Conservation (phyloP, 2,329 filamentous ascomycete species). For the Clarireedia monteithiana region DNA sequence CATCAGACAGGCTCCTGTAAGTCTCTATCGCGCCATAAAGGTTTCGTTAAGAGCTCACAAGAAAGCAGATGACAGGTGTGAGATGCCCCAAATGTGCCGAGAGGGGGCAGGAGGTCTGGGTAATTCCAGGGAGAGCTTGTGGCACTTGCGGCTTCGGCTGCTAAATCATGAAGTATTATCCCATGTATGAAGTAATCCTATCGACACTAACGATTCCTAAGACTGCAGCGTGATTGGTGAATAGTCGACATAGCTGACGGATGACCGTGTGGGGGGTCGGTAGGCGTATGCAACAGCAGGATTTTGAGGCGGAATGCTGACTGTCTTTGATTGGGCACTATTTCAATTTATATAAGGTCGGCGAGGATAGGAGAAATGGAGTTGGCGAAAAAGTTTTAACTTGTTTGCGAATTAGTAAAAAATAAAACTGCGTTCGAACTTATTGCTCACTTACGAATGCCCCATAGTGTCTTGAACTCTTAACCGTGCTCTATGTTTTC, state of each 20-base stretch:
- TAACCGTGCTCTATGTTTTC: not conserved
- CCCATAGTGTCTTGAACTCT: not conserved
- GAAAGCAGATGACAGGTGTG: constrained; percentile 38
- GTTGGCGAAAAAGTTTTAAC: not conserved
- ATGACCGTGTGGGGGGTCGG: not conserved
- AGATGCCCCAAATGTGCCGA: constrained; percentile 43
- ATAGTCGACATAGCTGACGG: too few relatives aligned
- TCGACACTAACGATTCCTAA: not conserved
- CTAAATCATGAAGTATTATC: not conserved
- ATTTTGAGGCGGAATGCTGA: not conserved
- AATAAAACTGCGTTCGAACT: not conserved
- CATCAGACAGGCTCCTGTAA: constrained; percentile 4
- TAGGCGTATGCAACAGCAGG: not conserved
- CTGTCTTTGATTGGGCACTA: not conserved
- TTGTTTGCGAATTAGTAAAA: not conserved
- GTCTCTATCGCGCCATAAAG: not conserved
- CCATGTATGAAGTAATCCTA: not conserved
- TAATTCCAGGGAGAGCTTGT: constrained; percentile 45
- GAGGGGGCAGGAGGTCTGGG: constrained; percentile 46
- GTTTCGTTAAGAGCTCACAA: constrained; percentile 10
- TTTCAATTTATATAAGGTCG: not conserved
- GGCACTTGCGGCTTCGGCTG: constrained; percentile 1
- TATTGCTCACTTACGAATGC: not conserved
- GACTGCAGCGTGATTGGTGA: too few relatives aligned
- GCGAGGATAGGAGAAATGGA: not conserved